phyloP scores from a whole-genome alignment of 139 green algal species.

The Zygnema cylindricum region DNA sequence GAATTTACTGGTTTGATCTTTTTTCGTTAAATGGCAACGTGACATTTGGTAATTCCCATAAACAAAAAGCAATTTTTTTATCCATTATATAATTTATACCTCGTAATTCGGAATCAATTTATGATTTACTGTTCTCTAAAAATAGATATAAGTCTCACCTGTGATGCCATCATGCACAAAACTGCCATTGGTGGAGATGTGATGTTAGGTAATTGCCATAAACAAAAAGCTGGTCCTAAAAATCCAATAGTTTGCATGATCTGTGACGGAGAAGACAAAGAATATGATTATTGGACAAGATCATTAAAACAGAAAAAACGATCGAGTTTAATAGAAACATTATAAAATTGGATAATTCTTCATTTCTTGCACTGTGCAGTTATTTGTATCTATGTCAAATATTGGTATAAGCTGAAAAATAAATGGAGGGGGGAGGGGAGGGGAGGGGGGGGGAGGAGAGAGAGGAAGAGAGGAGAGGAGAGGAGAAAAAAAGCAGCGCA shows the following conservation, averaged over 20 bases:
- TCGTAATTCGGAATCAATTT: too few relatives aligned
- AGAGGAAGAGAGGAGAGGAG: not conserved
- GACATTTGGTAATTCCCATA: too few relatives aligned
- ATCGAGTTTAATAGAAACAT: constrained; percentile 19
- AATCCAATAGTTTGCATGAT: constrained; percentile 85
- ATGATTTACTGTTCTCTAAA: too few relatives aligned
- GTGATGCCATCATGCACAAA: constrained; percentile 85
- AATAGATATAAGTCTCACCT: too few relatives aligned
- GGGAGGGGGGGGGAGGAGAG: not conserved
- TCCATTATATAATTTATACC: too few relatives aligned
- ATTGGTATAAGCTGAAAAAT: constrained; percentile 17
- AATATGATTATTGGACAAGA: not conserved
- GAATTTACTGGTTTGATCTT: too few relatives aligned
- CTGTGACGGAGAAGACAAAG: constrained; percentile 12
- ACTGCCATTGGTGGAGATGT: constrained; percentile 70
- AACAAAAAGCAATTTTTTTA: too few relatives aligned
- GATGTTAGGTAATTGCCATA: constrained; percentile 74
- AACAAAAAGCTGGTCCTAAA: constrained; percentile 92
- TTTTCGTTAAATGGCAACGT: too few relatives aligned
- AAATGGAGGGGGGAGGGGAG: not conserved
- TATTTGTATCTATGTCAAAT: not conserved
- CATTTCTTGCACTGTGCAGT: not conserved
- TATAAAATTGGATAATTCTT: constrained; percentile 4
- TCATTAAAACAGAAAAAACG: not conserved
- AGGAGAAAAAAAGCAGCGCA: not conserved